Evolutionary conservation across 495 filamentous ascomycete species (phyloP).

Genomic region (Aspergillus indologenus): DNA sequence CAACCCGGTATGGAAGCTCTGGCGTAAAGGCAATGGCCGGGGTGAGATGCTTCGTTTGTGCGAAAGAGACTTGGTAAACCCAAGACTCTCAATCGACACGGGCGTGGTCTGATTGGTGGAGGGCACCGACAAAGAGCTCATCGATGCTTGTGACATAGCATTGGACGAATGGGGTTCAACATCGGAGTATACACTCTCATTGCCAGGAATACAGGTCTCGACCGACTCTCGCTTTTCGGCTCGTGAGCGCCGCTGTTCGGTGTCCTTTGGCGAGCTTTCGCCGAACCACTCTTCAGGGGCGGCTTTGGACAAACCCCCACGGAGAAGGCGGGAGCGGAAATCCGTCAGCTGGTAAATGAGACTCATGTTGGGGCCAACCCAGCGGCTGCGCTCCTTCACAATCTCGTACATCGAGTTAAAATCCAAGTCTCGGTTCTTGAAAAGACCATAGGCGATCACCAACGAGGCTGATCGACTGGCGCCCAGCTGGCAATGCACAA

Average conservation of each 20-base stretch:
- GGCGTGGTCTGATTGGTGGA: constrained; percentile 28
- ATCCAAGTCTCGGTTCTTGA: constrained; percentile 78
- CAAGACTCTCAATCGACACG: constrained; percentile 29
- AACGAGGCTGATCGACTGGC: constrained; percentile 95
- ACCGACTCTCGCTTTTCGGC: constrained; percentile 15
- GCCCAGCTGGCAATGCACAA: constrained; percentile 94
- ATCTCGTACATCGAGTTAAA: constrained; percentile 92
- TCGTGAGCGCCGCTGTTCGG: constrained; percentile 34
- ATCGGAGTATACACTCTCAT: constrained; percentile 11
- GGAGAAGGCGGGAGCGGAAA: constrained; percentile 53
- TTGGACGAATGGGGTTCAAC: constrained; percentile 21
- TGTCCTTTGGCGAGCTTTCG: constrained; percentile 27
- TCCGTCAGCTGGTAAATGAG: constrained; percentile 96
- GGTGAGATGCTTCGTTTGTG: constrained; percentile 42
- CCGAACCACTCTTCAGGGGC: constrained; percentile 38
- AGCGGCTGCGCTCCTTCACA: constrained; percentile 84
- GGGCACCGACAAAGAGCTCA: constrained; percentile 30
- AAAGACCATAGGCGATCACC: constrained; percentile 94
- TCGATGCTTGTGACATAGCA: constrained; percentile 26
- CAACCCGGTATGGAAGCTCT: constrained; percentile 34
- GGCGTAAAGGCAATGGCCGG: constrained; percentile 42
- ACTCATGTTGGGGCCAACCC: constrained; percentile 98
- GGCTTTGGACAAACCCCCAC: constrained; percentile 43
- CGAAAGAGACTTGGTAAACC: constrained; percentile 27
- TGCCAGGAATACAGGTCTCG: constrained; percentile 8